Conservation (phyloP, 1,139 yeast species). For the Pichia sp. region DNA sequence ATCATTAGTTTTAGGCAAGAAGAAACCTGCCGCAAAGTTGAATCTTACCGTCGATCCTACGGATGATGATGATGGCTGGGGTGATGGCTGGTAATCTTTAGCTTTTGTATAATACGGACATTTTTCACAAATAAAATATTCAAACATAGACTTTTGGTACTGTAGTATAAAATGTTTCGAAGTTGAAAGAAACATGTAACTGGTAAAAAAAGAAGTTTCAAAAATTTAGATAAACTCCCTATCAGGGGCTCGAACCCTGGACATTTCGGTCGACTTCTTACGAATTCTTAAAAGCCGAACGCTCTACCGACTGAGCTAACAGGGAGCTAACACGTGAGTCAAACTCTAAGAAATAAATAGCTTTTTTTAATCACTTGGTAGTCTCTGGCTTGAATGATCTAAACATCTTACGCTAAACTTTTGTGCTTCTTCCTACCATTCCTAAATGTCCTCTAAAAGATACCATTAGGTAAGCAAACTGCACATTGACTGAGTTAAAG, state of each 20-base stretch:
- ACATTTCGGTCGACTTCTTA: slow-evolving; percentile 41
- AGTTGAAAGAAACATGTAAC: background rate
- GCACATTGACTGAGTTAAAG: too few species aligned
- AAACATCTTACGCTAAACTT: too few species aligned
- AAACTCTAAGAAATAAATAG: too few species aligned
- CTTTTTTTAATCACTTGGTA: too few species aligned
- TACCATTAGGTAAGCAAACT: too few species aligned
- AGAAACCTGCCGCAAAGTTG: slow-evolving; percentile 15
- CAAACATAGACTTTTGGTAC: background rate
- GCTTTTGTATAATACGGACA: background rate
- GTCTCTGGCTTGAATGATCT: too few species aligned
- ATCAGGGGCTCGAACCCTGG: slow-evolving; percentile 48
- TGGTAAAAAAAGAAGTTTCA: too few species aligned
- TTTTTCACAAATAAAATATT: background rate
- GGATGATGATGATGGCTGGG: slow-evolving; percentile 52
- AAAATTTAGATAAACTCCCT: slow-evolving; percentile 31
- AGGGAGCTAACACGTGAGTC: slow-evolving; percentile 28
- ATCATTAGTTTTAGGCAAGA: slow-evolving; percentile 23
- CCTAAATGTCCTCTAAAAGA: too few species aligned
- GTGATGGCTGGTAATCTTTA: slow-evolving; percentile 40
- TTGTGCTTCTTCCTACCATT: too few species aligned
- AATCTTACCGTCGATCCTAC: slow-evolving; percentile 10
- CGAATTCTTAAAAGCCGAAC: slow-evolving; percentile 41
- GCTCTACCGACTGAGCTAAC: slow-evolving; percentile 46
- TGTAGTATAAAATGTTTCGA: background rate